These are phyloP conservation scores for Xanthoconium purpureum DNA, from an alignment of 768 basidiomycete genomes.

Conservation along the genomic window DNA sequence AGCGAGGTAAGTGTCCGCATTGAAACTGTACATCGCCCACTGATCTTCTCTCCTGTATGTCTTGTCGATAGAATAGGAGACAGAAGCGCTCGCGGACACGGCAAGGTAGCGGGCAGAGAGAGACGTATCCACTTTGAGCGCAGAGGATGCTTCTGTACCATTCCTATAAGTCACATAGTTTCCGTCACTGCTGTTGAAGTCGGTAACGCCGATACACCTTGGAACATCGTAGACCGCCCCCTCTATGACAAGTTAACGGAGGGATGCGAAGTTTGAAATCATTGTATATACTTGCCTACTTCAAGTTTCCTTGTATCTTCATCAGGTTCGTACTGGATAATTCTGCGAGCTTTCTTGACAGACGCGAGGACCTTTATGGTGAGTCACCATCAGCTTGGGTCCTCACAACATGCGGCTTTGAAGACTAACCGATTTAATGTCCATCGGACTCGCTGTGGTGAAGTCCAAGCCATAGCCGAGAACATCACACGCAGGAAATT, in stretches of 20 bases:
- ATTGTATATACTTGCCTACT: neutral
- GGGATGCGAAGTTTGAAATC: too few relatives aligned
- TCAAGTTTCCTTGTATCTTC: neutral
- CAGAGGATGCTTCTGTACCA: neutral
- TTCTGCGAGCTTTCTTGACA: neutral
- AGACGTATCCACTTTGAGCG: neutral
- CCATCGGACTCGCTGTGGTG: neutral
- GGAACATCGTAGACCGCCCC: constrained; percentile 1
- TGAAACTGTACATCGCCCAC: constrained; percentile 19
- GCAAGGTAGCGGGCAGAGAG: constrained; percentile 8
- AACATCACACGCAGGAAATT: constrained; percentile 2
- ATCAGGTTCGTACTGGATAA: neutral
- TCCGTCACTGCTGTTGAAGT: neutral
- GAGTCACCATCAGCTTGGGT: neutral
- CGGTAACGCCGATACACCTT: neutral
- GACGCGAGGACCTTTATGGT: neutral
- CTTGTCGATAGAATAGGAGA: constrained; percentile 12
- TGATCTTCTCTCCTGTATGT: constrained; percentile 11
- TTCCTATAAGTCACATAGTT: constrained; percentile 3
- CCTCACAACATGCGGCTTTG: neutral
- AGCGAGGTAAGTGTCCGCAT: constrained; percentile 10
- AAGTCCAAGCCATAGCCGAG: constrained; percentile 7
- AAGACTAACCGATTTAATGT: constrained; percentile 1
- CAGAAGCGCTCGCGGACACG: constrained; percentile 12
- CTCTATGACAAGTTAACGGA: neutral